A percentile compares a stretch with the other conserved stretches of the same genome.
Conservation (phyloP, 2,329 filamentous ascomycete genomes). For the Xylariales sp. region DNA sequence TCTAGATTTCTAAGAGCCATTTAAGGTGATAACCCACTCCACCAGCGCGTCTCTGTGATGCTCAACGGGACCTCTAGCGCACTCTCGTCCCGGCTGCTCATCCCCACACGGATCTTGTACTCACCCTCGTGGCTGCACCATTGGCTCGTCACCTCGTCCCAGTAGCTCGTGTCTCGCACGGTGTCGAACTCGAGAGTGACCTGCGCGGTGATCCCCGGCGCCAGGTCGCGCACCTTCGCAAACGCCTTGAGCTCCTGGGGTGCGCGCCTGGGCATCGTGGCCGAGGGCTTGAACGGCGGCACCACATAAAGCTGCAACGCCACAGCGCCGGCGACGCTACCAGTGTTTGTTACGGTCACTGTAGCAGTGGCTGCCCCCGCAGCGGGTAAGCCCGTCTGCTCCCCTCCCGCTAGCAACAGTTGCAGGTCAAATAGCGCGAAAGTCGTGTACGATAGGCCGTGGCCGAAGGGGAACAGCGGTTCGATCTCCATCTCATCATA, state of each 20-base stretch:
- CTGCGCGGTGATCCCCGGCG: background rate
- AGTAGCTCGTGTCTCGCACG: slow-evolving; percentile 1
- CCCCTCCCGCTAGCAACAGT: slow-evolving; percentile 52
- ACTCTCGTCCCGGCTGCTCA: background rate
- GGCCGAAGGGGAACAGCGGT: slow-evolving; percentile 80
- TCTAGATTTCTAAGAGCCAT: too few relatives aligned
- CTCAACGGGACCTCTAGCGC: background rate
- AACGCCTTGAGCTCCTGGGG: slow-evolving; percentile 4
- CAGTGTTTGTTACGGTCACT: slow-evolving; percentile 59
- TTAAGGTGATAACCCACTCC: background rate
- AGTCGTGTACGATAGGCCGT: slow-evolving; percentile 72
- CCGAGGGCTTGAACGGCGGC: background rate
- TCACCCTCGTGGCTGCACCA: slow-evolving; percentile 2
- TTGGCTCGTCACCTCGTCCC: slow-evolving; percentile 1
- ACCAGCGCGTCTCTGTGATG: slow-evolving; percentile 1
- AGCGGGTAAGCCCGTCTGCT: background rate
- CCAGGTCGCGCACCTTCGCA: background rate
- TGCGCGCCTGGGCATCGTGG: background rate
- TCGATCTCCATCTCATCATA: slow-evolving; percentile 71
- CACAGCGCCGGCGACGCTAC: slow-evolving; percentile 56
- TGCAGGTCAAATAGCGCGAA: slow-evolving; percentile 56
- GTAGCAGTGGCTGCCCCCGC: background rate
- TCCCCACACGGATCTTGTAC: background rate
- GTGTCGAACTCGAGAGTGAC: background rate
- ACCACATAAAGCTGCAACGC: slow-evolving; percentile 57